Base-by-base conservation (phyloP, 2,329 filamentous ascomycete genomes). In the Diplodia corticola region DNA sequence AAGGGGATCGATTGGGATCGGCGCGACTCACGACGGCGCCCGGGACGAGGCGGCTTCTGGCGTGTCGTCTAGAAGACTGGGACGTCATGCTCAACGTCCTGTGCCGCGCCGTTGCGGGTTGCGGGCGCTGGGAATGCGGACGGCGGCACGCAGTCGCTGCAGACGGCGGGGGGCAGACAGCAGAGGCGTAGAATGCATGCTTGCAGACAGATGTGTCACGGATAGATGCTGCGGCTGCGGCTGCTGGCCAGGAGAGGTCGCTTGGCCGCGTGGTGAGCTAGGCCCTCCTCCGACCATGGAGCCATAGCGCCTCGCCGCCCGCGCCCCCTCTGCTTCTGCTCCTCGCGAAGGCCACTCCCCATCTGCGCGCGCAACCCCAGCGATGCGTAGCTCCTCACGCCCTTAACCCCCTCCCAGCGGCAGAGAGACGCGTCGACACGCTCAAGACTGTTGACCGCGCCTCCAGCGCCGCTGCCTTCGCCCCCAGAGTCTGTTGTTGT, bases 381-480 rank as follows among this genome's bases (percentile, higher is more conserved):
- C 63, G 51, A 65, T 65, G 63, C 63, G 63, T 40, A 48, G 50
- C 50, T 65, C 63, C 26, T 40, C 40, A 35, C 53, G 50, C 51
- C 63, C 51, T 65, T 55, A 65, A 49, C 37, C 63, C 40, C 63
- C 48, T 55, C 63, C 33, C 51, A 55, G 63, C 63, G 63, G 50
- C 37, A 65, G 63, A 46, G 61, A 65, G 63, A 65, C 63, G 57
- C 57, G 57, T 49, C 57, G 40, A 65, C 63, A 44, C 51, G 51
- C 50, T 50, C 63, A 30, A 49, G 35, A n/a, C 24, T 51, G 57
- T 61, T 61, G 57, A 61, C 40, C 57, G 57, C 57, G 57, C 57
- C 57, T 61, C 44, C n/a, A 49, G 57, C 57, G 57, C 57, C 57
- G 57, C 57, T 61, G 57, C 26, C 57, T n/a, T 15, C 28, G n/a